phyloP scores from a whole-genome alignment of 306 rosid genomes.

The cucumber (Cucumis sativus) region DNA sequence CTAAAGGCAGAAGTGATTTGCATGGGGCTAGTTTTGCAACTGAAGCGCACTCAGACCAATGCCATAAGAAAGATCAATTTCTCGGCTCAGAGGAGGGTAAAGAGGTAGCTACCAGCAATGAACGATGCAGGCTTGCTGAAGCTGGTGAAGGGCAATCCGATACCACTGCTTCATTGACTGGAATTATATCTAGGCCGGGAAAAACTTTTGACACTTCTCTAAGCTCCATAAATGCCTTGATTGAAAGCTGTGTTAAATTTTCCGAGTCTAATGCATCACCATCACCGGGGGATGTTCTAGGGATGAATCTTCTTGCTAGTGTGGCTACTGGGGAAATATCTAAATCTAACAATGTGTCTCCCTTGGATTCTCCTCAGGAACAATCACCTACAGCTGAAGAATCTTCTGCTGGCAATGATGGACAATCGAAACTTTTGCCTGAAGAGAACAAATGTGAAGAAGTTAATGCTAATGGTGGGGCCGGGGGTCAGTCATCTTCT shows the following conservation, averaged over 20 bases:
- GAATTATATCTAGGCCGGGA: slow-evolving; percentile 27
- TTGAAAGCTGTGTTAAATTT: slow-evolving; percentile 70
- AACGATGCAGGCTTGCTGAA: slow-evolving; percentile 26
- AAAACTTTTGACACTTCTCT: slow-evolving; percentile 57
- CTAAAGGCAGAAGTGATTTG: slow-evolving; percentile 32
- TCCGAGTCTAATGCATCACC: slow-evolving; percentile 37
- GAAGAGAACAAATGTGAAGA: slow-evolving; percentile 17
- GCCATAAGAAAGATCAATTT: slow-evolving; percentile 42
- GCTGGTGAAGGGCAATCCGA: slow-evolving; percentile 39
- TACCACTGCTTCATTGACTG: slow-evolving; percentile 34
- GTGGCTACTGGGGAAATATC: slow-evolving; percentile 76
- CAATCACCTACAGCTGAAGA: slow-evolving; percentile 27
- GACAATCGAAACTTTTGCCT: slow-evolving; percentile 17
- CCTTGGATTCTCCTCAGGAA: slow-evolving; percentile 47
- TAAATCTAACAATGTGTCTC: slow-evolving; percentile 40
- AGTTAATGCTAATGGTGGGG: slow-evolving; percentile 13
- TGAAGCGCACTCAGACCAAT: slow-evolving; percentile 32
- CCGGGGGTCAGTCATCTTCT: neutral
- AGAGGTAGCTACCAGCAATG: slow-evolving; percentile 29
- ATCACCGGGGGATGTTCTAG: slow-evolving; percentile 52
- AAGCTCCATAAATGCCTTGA: slow-evolving; percentile 61
- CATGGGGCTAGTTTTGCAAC: slow-evolving; percentile 28
- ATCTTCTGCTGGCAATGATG: slow-evolving; percentile 26
- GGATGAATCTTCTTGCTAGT: slow-evolving; percentile 91
- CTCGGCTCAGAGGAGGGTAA: slow-evolving; percentile 48